Evolutionary conservation across 108 stramenopile genomes (phyloP), one percentile per base, ranked within the genome.

Genomic region (Discostella pseudostelligera): DNA sequence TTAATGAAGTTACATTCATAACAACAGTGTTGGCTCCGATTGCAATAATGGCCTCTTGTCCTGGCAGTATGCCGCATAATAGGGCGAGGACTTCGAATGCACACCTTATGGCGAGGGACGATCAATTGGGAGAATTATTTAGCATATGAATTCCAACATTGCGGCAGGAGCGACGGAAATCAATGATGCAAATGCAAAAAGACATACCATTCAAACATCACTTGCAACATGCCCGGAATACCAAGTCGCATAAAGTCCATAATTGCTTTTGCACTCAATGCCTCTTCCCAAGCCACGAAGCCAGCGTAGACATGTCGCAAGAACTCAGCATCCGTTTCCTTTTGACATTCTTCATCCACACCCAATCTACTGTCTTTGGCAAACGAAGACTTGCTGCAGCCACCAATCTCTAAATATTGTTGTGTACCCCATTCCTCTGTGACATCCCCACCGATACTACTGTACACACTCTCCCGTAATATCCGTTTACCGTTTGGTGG

Each of bases 211-310:
- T 80, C 79, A 54, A 80, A 80, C 63, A 69, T 70, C 2, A 80
- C 11, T 62, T 80, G 79, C 13, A 67, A 29, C 65, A 66, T 66
- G 19, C 79, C 79, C n/a, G 79, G 79, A n/a, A 80, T 16, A n/a
- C 79, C 79, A 24, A 80, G 39, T 5, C 45, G 20, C 14, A 80
- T 60, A 56, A 80, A 80, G 16, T 75, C 59, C 14, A 59, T 39
- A 8, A 80, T 29, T 5, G 73, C 73, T n/a, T 25, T 39, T 10
- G 35, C 19, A 16, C 47, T 47, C 28, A 80, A 47, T 25, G 79
- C 79, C 24, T 74, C 79, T 24, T 74, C 62, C 3, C 53, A 58
- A 12, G 49, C 20, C 8, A 51, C 48, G 42, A 80, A 70, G 6
- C 79, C 79, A 16, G 62, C 65, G 56, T 68, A 63, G 13, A 80